A percentile compares a stretch with the other conserved stretches of the same genome.
Conservation (phyloP, 306 rosid genomes). For the Cicer chorassanicum region DNA sequence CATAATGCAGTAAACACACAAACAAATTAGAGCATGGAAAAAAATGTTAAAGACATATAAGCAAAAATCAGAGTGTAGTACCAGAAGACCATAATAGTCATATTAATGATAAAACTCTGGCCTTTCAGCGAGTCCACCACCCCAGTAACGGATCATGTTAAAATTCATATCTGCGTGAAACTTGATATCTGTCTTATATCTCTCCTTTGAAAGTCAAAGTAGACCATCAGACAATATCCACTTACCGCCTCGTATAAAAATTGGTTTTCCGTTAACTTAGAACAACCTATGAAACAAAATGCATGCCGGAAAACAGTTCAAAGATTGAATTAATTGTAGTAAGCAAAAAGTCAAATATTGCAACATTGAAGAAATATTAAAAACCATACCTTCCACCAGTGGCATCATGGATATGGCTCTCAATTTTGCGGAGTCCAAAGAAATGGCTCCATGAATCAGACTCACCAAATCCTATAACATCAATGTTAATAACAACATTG, state of each 20-base stretch:
- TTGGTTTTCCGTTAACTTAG: conserved; percentile 91
- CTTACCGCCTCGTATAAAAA: conserved; percentile 91
- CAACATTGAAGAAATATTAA: neutral
- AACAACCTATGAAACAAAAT: conserved; percentile 67
- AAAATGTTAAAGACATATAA: conserved; percentile 15
- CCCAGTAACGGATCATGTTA: conserved; percentile 98
- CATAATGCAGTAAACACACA: conserved; percentile 24
- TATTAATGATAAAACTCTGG: conserved; percentile 92
- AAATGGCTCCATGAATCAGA: conserved; percentile 83
- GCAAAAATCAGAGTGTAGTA: conserved; percentile 27
- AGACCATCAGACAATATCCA: conserved; percentile 98
- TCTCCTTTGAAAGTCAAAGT: conserved; percentile 83
- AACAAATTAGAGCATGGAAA: conserved; percentile 20
- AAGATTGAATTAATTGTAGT: conserved; percentile 3
- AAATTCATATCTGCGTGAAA: conserved; percentile 98
- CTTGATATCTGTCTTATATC: conserved; percentile 82
- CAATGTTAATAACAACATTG: conserved; percentile 64
- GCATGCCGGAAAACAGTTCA: conserved; percentile 24
- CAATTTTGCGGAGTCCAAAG: conserved; percentile 92
- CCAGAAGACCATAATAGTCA: conserved; percentile 90
- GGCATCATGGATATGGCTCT: conserved; percentile 72
- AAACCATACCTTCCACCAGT: conserved; percentile 83
- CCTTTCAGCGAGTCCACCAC: conserved; percentile 92
- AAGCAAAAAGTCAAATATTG: neutral
- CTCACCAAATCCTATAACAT: conserved; percentile 81